These are phyloP conservation scores for Limtongozyma cylindracea DNA, from an alignment of 805 yeast species.

Conservation along the genomic window DNA sequence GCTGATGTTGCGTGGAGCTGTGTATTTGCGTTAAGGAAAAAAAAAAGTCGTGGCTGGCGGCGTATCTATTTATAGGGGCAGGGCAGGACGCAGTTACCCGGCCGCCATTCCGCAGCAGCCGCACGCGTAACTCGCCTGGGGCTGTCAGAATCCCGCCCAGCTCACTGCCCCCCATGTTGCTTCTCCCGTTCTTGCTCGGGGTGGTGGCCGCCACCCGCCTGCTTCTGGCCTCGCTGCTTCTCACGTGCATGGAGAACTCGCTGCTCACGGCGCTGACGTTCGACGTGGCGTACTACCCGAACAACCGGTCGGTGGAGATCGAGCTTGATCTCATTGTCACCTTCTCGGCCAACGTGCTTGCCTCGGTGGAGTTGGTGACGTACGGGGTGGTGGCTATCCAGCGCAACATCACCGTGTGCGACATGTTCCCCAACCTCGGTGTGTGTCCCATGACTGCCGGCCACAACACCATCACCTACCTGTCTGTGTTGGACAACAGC, in stretches of 20 bases:
- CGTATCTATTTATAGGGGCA: too few relatives aligned
- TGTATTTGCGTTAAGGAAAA: too few relatives aligned
- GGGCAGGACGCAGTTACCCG: too few relatives aligned
- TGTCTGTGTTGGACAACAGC: conserved; percentile 19
- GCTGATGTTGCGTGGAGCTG: too few relatives aligned
- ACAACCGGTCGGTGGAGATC: conserved; percentile 31
- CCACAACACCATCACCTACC: conserved; percentile 44
- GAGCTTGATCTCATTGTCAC: conserved; percentile 61
- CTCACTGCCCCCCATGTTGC: too few relatives aligned
- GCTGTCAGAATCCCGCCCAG: too few relatives aligned
- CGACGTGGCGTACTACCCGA: conserved; percentile 50
- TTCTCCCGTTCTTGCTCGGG: too few relatives aligned
- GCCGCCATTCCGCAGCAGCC: too few relatives aligned
- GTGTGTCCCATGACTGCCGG: conserved; percentile 76
- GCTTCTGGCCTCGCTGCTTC: conserved; percentile 36
- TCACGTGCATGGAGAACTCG: conserved; percentile 85
- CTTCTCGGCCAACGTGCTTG: conserved; percentile 35
- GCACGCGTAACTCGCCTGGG: too few relatives aligned
- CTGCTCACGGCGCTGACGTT: conserved; percentile 67
- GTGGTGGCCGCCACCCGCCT: conserved; percentile 4
- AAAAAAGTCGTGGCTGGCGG: too few relatives aligned
- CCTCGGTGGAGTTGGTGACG: conserved; percentile 39
- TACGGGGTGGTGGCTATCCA: conserved; percentile 54
- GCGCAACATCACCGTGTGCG: conserved; percentile 37
- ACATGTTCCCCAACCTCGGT: conserved; percentile 13